A percentile compares a stretch with the other conserved stretches of the same genome.
Evolutionary conservation across 2,329 filamentous ascomycete species (phyloP).

Genomic region (Xylaria sp.): DNA sequence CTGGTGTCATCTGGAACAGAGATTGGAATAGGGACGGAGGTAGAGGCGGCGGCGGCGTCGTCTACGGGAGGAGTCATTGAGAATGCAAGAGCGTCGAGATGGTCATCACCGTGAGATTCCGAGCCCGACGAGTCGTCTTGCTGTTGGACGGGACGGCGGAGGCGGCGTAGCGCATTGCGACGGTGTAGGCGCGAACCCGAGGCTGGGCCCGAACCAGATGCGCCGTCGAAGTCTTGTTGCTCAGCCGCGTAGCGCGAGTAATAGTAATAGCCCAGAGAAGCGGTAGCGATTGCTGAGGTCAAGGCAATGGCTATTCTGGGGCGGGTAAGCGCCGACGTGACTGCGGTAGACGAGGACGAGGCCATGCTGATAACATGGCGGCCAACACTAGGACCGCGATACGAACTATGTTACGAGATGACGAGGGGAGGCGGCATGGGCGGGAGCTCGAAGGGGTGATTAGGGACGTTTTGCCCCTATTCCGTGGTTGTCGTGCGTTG

Average conservation of each 20-base stretch:
- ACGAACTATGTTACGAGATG: not conserved
- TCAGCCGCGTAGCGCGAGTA: slow-evolving; percentile 49
- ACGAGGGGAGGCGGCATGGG: slow-evolving; percentile 1
- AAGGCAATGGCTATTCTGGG: slow-evolving; percentile 61
- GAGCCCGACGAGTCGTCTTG: slow-evolving; percentile 48
- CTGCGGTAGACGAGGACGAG: slow-evolving; percentile 50
- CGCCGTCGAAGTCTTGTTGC: slow-evolving; percentile 10
- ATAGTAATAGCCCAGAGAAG: slow-evolving; percentile 63
- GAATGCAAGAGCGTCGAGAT: slow-evolving; percentile 43
- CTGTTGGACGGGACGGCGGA: slow-evolving; percentile 45
- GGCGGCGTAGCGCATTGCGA: slow-evolving; percentile 70
- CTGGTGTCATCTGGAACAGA: slow-evolving; percentile 40
- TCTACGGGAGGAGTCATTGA: slow-evolving; percentile 37
- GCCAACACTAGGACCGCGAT: slow-evolving; percentile 5
- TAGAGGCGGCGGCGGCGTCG: slow-evolving; percentile 41
- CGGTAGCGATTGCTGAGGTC: slow-evolving; percentile 61
- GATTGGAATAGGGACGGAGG: slow-evolving; percentile 32
- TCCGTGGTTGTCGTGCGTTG: not conserved
- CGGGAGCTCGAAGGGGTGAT: not conserved
- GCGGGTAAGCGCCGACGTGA: slow-evolving; percentile 61
- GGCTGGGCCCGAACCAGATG: not conserved
- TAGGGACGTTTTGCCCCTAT: not conserved
- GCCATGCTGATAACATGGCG: slow-evolving; percentile 52
- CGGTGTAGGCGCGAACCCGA: slow-evolving; percentile 58
- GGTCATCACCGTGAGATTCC: slow-evolving; percentile 53